Evolutionary conservation across 306 rosid genomes (phyloP), one percentile per base, ranked within the genome.

Genomic region (Alnus glutinosa): DNA sequence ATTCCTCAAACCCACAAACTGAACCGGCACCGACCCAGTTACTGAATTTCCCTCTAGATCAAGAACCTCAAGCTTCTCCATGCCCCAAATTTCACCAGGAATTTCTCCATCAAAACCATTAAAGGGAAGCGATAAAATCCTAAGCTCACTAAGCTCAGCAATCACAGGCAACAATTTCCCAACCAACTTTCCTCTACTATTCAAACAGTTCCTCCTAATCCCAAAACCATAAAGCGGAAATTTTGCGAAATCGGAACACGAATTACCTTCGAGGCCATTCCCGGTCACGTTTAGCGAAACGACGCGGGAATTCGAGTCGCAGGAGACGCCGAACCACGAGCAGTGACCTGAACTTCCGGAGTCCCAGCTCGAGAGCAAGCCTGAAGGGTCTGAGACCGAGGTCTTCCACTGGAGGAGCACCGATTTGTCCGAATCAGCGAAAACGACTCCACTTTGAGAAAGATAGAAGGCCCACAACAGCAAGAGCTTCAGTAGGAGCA

Each of bases 201-300:
- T 85, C 30, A 5, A 50, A 77, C 97, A 89, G n/a, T 72, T 77
- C 76, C 90, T 84, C 71, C 96, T 79, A 58, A 85, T 83, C n/a
- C 96, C 98, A 7, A 87, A 83, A 32, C 97, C 94, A 77, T 90
- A 92, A 49, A 92, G 86, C 7, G 98, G 98, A 77, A 89, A 94
- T 73, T 76, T 68, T 15, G 77, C 46, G 39, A 75, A 88, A 75
- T 86, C 75, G 9, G 87, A 78, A 58, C 98, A 92, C 3, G 89
- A 75, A 62, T 80, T 69, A 79, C 82, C 87, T 83, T 76, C 74
- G 49, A 78, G 75, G 4, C 92, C 93, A 74, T 83, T 84, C 5
- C 98, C 98, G 48, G 93, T 87, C 78, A 94, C 48, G 89, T 94
- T 92, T 78, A 94, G 82, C 0, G 94, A 77, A 54, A 94, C 85